A percentile compares a stretch with the other conserved stretches of the same genome.
Evolutionary conservation across 495 filamentous ascomycete genomes (phyloP).

Genomic region (Penicillium manginii): DNA sequence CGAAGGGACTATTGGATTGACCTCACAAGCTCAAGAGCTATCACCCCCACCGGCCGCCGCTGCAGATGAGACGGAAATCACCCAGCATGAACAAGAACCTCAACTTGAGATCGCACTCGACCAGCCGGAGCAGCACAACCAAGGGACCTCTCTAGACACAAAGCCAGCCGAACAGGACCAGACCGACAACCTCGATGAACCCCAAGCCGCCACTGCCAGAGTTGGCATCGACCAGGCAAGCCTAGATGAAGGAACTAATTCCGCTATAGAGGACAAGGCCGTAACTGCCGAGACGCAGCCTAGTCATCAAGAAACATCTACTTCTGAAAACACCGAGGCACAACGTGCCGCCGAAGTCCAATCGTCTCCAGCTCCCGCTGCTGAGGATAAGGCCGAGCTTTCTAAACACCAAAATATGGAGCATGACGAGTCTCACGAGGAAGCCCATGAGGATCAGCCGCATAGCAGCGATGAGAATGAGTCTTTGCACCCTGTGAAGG

Average conservation of each 20-base stretch:
- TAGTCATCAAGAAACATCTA: constrained; percentile 9
- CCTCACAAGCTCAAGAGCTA: not conserved
- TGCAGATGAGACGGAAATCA: not conserved
- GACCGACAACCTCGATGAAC: not conserved
- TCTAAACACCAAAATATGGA: constrained; percentile 14
- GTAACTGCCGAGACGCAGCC: constrained; percentile 13
- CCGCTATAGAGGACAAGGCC: constrained; percentile 20
- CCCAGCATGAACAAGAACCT: not conserved
- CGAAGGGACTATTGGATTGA: not conserved
- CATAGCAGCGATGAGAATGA: constrained; percentile 18
- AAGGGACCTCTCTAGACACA: not conserved
- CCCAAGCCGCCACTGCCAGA: not conserved
- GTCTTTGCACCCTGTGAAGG: constrained; percentile 54
- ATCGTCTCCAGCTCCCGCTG: not conserved
- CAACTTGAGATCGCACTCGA: not conserved
- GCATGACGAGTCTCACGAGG: not conserved
- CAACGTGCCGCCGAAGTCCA: not conserved
- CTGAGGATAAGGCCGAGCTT: not conserved
- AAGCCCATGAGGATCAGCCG: not conserved
- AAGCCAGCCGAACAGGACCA: not conserved
- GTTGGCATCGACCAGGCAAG: constrained; percentile 7
- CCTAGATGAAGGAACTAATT: constrained; percentile 29
- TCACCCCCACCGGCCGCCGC: not conserved
- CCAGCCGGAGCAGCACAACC: not conserved
- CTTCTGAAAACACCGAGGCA: not conserved